phyloP scores from a whole-genome alignment of 2,329 filamentous ascomycete species.

The Gaeumannomyces tritici region DNA sequence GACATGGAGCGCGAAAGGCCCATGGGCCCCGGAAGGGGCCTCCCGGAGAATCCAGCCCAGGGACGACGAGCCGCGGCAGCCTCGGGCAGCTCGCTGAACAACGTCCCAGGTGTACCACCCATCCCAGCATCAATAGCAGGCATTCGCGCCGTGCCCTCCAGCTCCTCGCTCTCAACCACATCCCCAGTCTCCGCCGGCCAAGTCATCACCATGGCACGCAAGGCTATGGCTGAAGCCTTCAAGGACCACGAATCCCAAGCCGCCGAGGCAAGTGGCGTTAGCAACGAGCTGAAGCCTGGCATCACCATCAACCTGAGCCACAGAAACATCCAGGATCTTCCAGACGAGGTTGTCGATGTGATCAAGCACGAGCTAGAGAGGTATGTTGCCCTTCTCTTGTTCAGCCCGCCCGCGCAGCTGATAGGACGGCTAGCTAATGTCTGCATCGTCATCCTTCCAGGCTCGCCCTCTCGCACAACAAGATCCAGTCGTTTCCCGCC shows the following conservation, averaged over 20 bases:
- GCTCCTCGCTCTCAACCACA: slow-evolving; percentile 32
- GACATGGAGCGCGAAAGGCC: slow-evolving; percentile 2
- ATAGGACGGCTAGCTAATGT: slow-evolving; percentile 10
- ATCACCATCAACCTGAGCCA: slow-evolving; percentile 72
- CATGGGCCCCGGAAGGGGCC: slow-evolving; percentile 13
- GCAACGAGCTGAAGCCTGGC: slow-evolving; percentile 55
- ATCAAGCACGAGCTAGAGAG: slow-evolving; percentile 67
- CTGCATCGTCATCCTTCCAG: slow-evolving; percentile 28
- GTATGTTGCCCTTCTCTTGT: slow-evolving; percentile 28
- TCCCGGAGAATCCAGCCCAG: slow-evolving; percentile 26
- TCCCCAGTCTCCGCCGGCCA: slow-evolving; percentile 48
- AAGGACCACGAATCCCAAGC: slow-evolving; percentile 56
- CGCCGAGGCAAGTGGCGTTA: slow-evolving; percentile 48
- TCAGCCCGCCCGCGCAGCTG: background rate
- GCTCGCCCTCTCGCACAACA: slow-evolving; percentile 74
- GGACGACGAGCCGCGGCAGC: slow-evolving; percentile 19
- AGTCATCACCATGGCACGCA: slow-evolving; percentile 54
- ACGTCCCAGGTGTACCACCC: slow-evolving; percentile 22
- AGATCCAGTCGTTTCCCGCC: slow-evolving; percentile 56
- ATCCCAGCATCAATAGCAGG: slow-evolving; percentile 32
- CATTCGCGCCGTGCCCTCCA: slow-evolving; percentile 34
- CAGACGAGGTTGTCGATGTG: slow-evolving; percentile 65
- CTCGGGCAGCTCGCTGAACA: slow-evolving; percentile 20
- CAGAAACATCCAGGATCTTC: slow-evolving; percentile 61
- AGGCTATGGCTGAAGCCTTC: slow-evolving; percentile 58